These are phyloP conservation scores for Solanum chmielewskii DNA, from an alignment of 257 asterid genomes.

Conservation along the genomic window DNA sequence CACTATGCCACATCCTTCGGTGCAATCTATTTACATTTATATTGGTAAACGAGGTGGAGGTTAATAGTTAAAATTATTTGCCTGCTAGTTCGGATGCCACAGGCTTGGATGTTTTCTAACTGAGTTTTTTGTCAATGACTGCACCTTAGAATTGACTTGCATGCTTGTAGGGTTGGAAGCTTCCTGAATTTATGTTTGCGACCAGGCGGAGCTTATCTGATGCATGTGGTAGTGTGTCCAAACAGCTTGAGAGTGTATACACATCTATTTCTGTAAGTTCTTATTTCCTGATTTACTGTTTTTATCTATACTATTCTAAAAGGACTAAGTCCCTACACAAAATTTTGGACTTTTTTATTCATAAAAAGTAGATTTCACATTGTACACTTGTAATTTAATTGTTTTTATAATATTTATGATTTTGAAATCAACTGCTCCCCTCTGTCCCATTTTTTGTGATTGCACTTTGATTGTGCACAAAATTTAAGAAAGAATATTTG, in stretches of 20 bases:
- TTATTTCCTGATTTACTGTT: neutral
- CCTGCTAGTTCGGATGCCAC: neutral
- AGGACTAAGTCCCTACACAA: neutral
- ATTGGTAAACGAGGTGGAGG: neutral
- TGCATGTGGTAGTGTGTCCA: slow-evolving; percentile 69
- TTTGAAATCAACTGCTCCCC: neutral
- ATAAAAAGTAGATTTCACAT: neutral
- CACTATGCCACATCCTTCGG: neutral
- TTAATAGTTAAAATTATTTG: neutral
- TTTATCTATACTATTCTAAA: neutral
- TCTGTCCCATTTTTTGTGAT: neutral
- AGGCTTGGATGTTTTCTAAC: neutral
- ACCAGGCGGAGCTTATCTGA: slow-evolving; percentile 82
- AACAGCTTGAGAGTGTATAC: slow-evolving; percentile 71
- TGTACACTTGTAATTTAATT: neutral
- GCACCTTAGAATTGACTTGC: neutral
- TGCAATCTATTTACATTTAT: neutral
- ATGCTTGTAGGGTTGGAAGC: slow-evolving; percentile 73
- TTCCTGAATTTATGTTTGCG: slow-evolving; percentile 89
- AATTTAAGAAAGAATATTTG: neutral
- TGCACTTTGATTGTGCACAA: neutral
- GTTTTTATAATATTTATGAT: neutral
- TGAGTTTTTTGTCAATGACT: neutral
- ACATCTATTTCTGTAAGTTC: slow-evolving; percentile 55
- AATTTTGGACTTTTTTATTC: neutral